Evolutionary conservation across 139 green algal genomes (phyloP), one percentile per base, ranked within the genome.

Genomic region (Nannochloris sp.): DNA sequence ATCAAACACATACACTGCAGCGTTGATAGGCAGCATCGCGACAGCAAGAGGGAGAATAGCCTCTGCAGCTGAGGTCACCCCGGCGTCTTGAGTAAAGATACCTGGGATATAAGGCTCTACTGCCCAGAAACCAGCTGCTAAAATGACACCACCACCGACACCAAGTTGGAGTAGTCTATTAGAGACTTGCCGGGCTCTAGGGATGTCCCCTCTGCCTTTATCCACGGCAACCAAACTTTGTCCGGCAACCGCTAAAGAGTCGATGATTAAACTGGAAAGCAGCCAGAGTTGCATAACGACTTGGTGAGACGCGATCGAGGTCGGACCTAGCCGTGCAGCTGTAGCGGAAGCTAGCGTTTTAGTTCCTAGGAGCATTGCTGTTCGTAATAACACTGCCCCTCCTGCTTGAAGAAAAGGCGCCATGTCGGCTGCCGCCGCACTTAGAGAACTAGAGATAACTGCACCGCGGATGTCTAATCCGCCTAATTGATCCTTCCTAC

Each of bases 281-380:
- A 86, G 44, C 86, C 86, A 93, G 10, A 93, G 42, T 76, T 93
- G 85, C 46, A 74, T 76, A 7, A 81, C 68, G 36, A 89, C 68
- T 47, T 90, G 85, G 64, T 93, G 86, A 2, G 86, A 71, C 2
- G 79, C 83, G 3, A 87, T 81, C 3, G 71, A 35, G 15, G 74
- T 67, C 6, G 82, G 62, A 13, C 86, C 86, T 35, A 87, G 69
- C 57, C 79, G 77, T 19, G 83, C 80, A 31, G 85, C 76, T 6
- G 83, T 83, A 19, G 81, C 81, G 2, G 81, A 76, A 0, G 83
- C 83, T 8, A 85, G 47, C 13, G 85, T 90, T 69, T 89, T 91
- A 42, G 80, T 87, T 53, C 76, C 79, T 24, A 91, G 54, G 42
- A 92, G 69, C 36, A 87, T 54, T 8, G 58, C 60, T 3, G 84